phyloP scores from a whole-genome alignment of 192 early-diverging fungal genomes.

The Coemansia sp. region DNA sequence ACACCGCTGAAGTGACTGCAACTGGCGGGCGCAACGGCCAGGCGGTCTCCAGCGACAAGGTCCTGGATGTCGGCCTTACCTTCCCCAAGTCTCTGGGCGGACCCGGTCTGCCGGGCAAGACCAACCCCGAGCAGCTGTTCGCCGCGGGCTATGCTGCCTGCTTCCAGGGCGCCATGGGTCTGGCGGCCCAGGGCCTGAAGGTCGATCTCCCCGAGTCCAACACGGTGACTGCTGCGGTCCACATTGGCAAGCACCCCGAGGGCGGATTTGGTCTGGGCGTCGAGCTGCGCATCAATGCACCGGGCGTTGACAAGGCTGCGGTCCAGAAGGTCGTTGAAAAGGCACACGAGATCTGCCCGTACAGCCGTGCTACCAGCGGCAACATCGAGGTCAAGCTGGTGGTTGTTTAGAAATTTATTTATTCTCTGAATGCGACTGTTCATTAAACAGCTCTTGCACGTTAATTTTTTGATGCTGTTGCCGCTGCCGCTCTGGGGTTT shows the following conservation, averaged over 20 bases:
- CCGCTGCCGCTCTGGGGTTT: not conserved
- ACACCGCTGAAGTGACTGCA: conserved; percentile 56
- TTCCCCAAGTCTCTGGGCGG: conserved; percentile 61
- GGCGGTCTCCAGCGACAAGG: conserved; percentile 55
- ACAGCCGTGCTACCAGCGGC: conserved; percentile 51
- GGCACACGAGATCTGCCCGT: conserved; percentile 59
- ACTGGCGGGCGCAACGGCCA: conserved; percentile 59
- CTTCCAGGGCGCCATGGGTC: conserved; percentile 59
- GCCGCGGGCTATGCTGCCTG: conserved; percentile 59
- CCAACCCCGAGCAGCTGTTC: conserved; percentile 61
- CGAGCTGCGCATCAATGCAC: conserved; percentile 51
- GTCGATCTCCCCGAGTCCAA: conserved; percentile 47
- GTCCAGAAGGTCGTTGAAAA: conserved; percentile 49
- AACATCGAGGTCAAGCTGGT: conserved; percentile 57
- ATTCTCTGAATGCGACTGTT: not conserved
- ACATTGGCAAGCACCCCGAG: conserved; percentile 54
- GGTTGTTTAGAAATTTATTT: conserved; percentile 31
- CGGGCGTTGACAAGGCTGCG: conserved; percentile 48
- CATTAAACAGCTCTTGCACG: not conserved
- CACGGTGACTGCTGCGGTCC: conserved; percentile 50
- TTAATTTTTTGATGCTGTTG: not conserved
- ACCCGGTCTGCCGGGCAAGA: conserved; percentile 52
- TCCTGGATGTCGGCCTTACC: conserved; percentile 52
- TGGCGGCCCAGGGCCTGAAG: conserved; percentile 48
- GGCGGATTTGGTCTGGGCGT: conserved; percentile 55